These are phyloP conservation scores for Lactarius psammicola DNA, from an alignment of 768 basidiomycete species.

Conservation along the genomic window DNA sequence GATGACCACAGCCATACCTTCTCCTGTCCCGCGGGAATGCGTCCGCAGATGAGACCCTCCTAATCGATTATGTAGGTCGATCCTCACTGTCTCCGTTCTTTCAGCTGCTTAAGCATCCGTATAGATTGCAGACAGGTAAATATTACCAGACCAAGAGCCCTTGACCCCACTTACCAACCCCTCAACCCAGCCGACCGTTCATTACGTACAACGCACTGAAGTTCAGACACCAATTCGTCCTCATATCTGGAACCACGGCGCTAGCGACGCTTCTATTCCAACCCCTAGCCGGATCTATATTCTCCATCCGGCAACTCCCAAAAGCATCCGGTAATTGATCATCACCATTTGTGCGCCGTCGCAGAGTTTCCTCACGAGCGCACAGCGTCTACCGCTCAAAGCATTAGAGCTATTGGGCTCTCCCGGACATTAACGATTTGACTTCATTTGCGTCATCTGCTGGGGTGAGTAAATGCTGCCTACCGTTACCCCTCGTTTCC, in stretches of 20 bases:
- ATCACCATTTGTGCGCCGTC: not conserved
- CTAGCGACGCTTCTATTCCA: slow-evolving; percentile 50
- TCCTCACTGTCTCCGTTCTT: not conserved
- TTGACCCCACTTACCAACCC: not conserved
- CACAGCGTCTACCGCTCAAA: slow-evolving; percentile 20
- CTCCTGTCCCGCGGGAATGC: slow-evolving; percentile 50
- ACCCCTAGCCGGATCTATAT: slow-evolving; percentile 50
- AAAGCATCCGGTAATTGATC: slow-evolving; percentile 36
- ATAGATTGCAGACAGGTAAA: slow-evolving; percentile 22
- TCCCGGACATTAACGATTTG: slow-evolving; percentile 15
- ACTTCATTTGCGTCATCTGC: slow-evolving; percentile 23
- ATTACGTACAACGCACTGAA: slow-evolving; percentile 40
- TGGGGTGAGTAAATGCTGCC: slow-evolving; percentile 35
- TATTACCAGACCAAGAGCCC: not conserved
- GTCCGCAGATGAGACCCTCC: slow-evolving; percentile 55
- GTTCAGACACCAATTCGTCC: slow-evolving; percentile 55
- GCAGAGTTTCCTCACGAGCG: not conserved
- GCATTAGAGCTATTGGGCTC: slow-evolving; percentile 21
- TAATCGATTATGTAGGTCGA: slow-evolving; percentile 60
- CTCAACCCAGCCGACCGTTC: slow-evolving; percentile 2
- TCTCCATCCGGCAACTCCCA: slow-evolving; percentile 33
- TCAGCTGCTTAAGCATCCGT: not conserved
- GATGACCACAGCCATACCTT: slow-evolving; percentile 54
- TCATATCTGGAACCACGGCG: slow-evolving; percentile 51
- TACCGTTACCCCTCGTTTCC: slow-evolving; percentile 31